These are phyloP conservation scores for Pleurotus citrinopileatus DNA, from an alignment of 768 basidiomycete species.

Conservation along the genomic window DNA sequence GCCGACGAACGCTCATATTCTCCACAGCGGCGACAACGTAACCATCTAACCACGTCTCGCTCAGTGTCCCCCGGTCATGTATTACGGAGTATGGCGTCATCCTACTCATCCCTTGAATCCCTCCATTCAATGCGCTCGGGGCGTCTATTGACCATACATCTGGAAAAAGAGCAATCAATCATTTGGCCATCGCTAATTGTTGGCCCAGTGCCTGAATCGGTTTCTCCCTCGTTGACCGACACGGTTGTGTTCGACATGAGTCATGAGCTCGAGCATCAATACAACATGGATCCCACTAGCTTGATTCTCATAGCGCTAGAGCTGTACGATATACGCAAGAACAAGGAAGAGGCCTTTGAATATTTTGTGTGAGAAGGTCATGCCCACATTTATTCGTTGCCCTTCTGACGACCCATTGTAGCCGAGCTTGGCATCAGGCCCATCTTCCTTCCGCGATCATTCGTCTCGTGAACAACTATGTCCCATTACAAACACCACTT, in stretches of 20 bases:
- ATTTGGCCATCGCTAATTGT: conserved; percentile 84
- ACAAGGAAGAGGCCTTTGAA: conserved; percentile 78
- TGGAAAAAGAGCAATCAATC: conserved; percentile 75
- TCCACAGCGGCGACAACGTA: conserved; percentile 20
- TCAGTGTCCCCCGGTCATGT: conserved; percentile 56
- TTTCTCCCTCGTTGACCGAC: conserved; percentile 50
- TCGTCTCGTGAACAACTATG: conserved; percentile 71
- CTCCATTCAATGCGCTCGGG: conserved; percentile 55
- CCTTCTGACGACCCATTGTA: conserved; percentile 24
- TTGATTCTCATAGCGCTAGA: conserved; percentile 70
- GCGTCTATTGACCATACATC: conserved; percentile 72
- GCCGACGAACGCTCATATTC: conserved; percentile 46
- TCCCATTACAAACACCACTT: conserved; percentile 52
- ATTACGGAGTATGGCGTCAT: conserved; percentile 60
- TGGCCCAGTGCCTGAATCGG: conserved; percentile 64
- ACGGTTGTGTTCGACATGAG: conserved; percentile 52
- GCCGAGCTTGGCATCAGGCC: conserved; percentile 81
- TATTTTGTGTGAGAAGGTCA: conserved; percentile 62
- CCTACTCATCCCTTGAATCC: conserved; percentile 77
- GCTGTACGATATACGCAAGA: conserved; percentile 68
- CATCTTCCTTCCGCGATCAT: conserved; percentile 75
- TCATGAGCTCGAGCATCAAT: conserved; percentile 56
- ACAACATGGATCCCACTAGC: conserved; percentile 87
- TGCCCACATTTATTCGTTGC: neutral
- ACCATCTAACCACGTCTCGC: conserved; percentile 40